phyloP scores from a whole-genome alignment of 257 asterid genomes.

The Solanum dulcamara region DNA sequence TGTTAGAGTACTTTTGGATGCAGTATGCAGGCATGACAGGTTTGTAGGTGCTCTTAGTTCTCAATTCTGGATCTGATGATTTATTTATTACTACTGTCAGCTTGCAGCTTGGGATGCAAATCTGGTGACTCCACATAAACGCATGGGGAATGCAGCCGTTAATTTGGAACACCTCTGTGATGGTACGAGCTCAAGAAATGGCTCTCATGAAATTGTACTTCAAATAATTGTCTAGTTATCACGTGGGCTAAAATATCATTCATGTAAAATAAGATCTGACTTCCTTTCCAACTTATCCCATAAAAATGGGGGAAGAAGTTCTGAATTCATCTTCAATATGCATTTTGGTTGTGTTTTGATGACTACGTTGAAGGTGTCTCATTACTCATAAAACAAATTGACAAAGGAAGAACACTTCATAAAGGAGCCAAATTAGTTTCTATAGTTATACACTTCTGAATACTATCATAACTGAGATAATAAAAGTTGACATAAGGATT shows the following conservation, averaged over 20 bases:
- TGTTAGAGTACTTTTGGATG: not conserved
- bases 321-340: not conserved
- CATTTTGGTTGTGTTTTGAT: not conserved
- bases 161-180: slow-evolving; percentile 64
- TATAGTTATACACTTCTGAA: not conserved
- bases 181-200: slow-evolving; percentile 37
- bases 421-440: not conserved
- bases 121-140: slow-evolving; percentile 93
- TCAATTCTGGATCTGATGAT: not conserved
- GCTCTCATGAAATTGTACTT: not conserved
- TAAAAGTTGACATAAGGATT: not conserved
- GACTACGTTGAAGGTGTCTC: not conserved
- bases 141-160: slow-evolving; percentile 86
- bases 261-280: not conserved
- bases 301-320: not conserved
- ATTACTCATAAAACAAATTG: not conserved
- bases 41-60: not conserved
- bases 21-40: not conserved
- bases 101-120: slow-evolving; percentile 99
- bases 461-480: not conserved
- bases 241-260: not conserved
- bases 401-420: not conserved
- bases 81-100: slow-evolving; percentile 22
- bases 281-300: not conserved
- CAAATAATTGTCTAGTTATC: not conserved